Percentiles rank a stretch among this genome's conserved stretches.
Conservation (phyloP, 768 basidiomycete genomes). For the Lactifluus hygrophoroides region DNA sequence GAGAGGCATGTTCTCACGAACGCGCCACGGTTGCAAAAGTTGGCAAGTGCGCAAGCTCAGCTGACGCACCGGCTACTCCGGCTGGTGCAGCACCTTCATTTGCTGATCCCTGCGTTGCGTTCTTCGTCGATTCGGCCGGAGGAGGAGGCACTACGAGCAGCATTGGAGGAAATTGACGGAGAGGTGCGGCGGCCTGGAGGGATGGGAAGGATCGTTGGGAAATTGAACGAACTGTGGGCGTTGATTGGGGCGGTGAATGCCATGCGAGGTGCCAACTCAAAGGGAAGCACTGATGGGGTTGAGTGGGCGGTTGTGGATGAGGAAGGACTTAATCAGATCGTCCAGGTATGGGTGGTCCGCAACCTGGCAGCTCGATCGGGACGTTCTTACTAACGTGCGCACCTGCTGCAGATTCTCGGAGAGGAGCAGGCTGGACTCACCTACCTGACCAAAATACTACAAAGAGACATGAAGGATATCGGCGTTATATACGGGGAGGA, state of each 20-base stretch:
- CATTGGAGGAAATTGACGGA: conserved; percentile 65
- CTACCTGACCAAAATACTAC: conserved; percentile 68
- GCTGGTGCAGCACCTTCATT: conserved; percentile 67
- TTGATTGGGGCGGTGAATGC: conserved; percentile 64
- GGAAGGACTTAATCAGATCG: conserved; percentile 68
- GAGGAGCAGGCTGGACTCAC: conserved; percentile 76
- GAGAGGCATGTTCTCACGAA: conserved; percentile 61
- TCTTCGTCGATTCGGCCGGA: conserved; percentile 69
- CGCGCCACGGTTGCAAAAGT: conserved; percentile 55
- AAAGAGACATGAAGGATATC: conserved; percentile 44
- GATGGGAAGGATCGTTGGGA: conserved; percentile 54
- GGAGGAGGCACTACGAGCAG: conserved; percentile 66
- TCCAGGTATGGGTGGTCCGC: conserved; percentile 43
- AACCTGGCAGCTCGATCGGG: conserved; percentile 1
- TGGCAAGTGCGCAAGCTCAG: conserved; percentile 55
- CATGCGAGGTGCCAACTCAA: conserved; percentile 43
- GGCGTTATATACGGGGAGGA: conserved; percentile 20
- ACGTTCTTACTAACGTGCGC: not conserved
- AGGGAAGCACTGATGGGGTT: conserved; percentile 35
- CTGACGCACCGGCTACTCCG: conserved; percentile 59
- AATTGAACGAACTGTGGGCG: conserved; percentile 81
- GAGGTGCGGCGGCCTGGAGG: conserved; percentile 50
- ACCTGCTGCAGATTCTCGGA: conserved; percentile 46
- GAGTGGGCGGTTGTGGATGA: conserved; percentile 87
- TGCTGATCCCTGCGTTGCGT: conserved; percentile 69